A percentile compares a stretch with the other conserved stretches of the same genome.
Evolutionary conservation across 371 early-diverging fungal genomes (phyloP).

Genomic region (Mucor saturninus): DNA sequence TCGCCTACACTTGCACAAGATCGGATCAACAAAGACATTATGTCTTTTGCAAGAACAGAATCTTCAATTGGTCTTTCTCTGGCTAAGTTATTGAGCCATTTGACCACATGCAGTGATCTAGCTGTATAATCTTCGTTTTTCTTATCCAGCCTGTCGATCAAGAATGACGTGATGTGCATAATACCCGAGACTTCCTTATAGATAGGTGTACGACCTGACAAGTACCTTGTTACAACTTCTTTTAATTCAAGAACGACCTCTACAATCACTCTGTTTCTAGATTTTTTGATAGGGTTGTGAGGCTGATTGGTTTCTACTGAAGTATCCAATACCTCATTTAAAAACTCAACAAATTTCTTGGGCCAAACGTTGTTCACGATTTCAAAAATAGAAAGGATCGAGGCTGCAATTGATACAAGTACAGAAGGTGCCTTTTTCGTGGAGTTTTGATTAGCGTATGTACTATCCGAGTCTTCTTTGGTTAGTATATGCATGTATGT

Average conservation of each 20-base stretch:
- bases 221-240: slow-evolving; percentile 29
- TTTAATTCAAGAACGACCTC: neutral
- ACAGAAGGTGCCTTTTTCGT: slow-evolving; percentile 25
- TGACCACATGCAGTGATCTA: slow-evolving; percentile 16
- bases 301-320: no score
- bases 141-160: slow-evolving; percentile 32
- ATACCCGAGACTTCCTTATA: slow-evolving; percentile 50
- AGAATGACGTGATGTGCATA: slow-evolving; percentile 35
- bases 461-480: slow-evolving; percentile 46
- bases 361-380: slow-evolving; percentile 39
- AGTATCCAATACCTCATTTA: neutral
- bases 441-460: slow-evolving; percentile 37
- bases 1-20: slow-evolving; percentile 33
- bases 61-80: slow-evolving; percentile 51
- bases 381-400: slow-evolving; percentile 24
- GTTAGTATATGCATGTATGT: slow-evolving; percentile 33
- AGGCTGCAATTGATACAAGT: slow-evolving; percentile 21
- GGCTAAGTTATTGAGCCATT: slow-evolving; percentile 44
- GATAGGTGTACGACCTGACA: slow-evolving; percentile 39
- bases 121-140: slow-evolving; percentile 11
- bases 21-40: slow-evolving; percentile 35
- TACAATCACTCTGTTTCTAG: slow-evolving; percentile 10
- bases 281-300: neutral
- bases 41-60: slow-evolving; percentile 31
- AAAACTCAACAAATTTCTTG: slow-evolving; percentile 17